Conservation (phyloP, 2,329 filamentous ascomycete genomes). For the Xylariomycetidae sp. region DNA sequence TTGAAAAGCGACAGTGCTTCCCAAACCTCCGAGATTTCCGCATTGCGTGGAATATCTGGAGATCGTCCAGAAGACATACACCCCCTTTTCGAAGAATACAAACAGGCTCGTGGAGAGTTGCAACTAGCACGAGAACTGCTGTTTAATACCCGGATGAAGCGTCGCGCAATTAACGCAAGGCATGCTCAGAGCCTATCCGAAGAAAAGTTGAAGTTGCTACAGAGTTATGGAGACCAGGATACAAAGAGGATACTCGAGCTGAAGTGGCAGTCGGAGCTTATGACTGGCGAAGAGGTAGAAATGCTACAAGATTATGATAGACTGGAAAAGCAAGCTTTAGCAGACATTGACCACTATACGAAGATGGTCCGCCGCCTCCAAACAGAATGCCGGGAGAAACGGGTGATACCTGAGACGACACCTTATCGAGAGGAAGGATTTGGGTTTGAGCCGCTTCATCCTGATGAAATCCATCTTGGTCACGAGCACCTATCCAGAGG, state of each 20-base stretch:
- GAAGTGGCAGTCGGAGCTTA: slow-evolving; percentile 24
- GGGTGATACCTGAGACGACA: slow-evolving; percentile 38
- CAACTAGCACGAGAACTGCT: slow-evolving; percentile 43
- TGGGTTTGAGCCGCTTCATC: slow-evolving; percentile 32
- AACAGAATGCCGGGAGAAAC: slow-evolving; percentile 35
- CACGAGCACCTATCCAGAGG: slow-evolving; percentile 15
- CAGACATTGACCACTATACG: slow-evolving; percentile 29
- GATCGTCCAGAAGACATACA: slow-evolving; percentile 37
- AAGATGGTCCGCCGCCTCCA: slow-evolving; percentile 31
- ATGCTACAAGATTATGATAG: slow-evolving; percentile 39
- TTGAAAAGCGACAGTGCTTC: slow-evolving; percentile 12
- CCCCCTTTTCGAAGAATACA: slow-evolving; percentile 41
- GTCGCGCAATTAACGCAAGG: slow-evolving; percentile 20
- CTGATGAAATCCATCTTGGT: slow-evolving; percentile 40
- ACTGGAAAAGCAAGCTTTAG: slow-evolving; percentile 29
- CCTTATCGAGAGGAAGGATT: slow-evolving; percentile 36
- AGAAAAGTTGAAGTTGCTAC: slow-evolving; percentile 17
- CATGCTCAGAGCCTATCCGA: slow-evolving; percentile 16
- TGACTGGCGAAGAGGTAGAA: slow-evolving; percentile 35
- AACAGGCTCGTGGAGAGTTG: slow-evolving; percentile 39
- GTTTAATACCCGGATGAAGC: slow-evolving; percentile 37
- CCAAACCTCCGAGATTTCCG: slow-evolving; percentile 14
- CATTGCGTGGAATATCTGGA: slow-evolving; percentile 24
- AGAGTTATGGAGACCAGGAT: slow-evolving; percentile 23
- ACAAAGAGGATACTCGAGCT: slow-evolving; percentile 31